Evolutionary conservation across 495 filamentous ascomycete species (phyloP).

Genomic region (Xylaria telfairii): DNA sequence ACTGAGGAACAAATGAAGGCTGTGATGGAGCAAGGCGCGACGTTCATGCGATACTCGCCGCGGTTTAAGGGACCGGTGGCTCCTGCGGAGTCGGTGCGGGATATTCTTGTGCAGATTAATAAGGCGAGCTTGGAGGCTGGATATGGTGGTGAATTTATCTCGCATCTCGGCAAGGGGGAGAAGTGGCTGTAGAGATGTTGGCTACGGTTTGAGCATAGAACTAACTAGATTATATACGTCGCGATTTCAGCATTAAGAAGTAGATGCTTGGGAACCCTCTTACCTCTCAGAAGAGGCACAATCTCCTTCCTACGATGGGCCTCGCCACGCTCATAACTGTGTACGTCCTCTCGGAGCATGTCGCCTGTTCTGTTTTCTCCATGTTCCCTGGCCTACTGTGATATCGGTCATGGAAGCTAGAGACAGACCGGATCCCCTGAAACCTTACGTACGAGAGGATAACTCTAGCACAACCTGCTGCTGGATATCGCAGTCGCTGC

Average conservation of each 20-base stretch:
- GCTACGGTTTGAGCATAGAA: neutral
- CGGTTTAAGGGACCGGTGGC: conserved; percentile 52
- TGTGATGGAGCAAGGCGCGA: conserved; percentile 37
- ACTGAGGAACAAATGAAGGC: conserved; percentile 46
- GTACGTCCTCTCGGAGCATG: too few relatives aligned
- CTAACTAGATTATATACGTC: neutral
- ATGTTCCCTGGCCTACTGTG: neutral
- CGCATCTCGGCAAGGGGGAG: conserved; percentile 57
- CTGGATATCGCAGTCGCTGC: too few relatives aligned
- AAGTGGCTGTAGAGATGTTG: conserved; percentile 41
- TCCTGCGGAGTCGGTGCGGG: conserved; percentile 46
- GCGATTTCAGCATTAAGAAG: neutral
- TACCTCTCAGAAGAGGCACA: too few relatives aligned
- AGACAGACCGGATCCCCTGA: neutral
- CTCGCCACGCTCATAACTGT: too few relatives aligned
- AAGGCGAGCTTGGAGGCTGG: conserved; percentile 53
- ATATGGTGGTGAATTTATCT: conserved; percentile 55
- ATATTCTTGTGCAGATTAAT: conserved; percentile 44
- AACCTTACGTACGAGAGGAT: neutral
- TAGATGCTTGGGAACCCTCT: too few relatives aligned
- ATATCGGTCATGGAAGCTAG: neutral
- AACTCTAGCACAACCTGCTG: too few relatives aligned
- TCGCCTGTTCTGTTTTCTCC: neutral
- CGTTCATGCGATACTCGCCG: conserved; percentile 51
- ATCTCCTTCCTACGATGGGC: too few relatives aligned